Evolutionary conservation across 306 rosid genomes (phyloP), one percentile per base, ranked within the genome.

Genomic region (Quercus parvula): DNA sequence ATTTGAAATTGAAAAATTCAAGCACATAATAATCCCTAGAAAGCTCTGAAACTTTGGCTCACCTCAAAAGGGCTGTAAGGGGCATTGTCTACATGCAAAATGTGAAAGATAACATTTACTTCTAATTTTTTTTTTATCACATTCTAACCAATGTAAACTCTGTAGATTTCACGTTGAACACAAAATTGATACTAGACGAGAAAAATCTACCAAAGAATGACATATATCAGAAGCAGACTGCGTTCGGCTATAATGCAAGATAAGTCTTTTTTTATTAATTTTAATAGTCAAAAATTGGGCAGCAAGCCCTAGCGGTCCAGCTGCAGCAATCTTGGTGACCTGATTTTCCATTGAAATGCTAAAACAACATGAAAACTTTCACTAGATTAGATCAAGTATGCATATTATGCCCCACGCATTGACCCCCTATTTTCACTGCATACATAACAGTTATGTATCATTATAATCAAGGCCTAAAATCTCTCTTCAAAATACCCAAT

Each of bases 201-300:
- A 33, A 33, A 33, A 33, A 5, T 33, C 35, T 33, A 33, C 35
- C 6, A 33, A 5, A 31, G 35, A 4, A 31, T 82, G 77, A 73
- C 92, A 88, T 28, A 75, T 82, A 35, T 84, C 35, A 70, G 77
- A 77, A 81, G 82, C 80, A 19, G 77, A 74, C 44, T 46, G 79
- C 55, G n/a, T 76, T 75, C 58, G 77, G 75, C 52, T 30, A 9
- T 85, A 81, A 30, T n/a, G 69, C 41, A 56, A 49, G 41, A 58
- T 15, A 5, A 46, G 55, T 77, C 66, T 78, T 76, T 76, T 79
- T 67, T 30, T 56, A 79, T 70, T 67, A 13, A n/a, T n/a, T n/a
- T n/a, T n/a, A n/a, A 41, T 56, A 28, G 79, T 64, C 13, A 24
- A 54, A 24, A 66, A 30, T 18, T 33, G 59, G 57, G 77, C 62